Evolutionary conservation across 202 grass and related monocot species (phyloP).

Genomic region (Sporobolus alterniflorus): DNA sequence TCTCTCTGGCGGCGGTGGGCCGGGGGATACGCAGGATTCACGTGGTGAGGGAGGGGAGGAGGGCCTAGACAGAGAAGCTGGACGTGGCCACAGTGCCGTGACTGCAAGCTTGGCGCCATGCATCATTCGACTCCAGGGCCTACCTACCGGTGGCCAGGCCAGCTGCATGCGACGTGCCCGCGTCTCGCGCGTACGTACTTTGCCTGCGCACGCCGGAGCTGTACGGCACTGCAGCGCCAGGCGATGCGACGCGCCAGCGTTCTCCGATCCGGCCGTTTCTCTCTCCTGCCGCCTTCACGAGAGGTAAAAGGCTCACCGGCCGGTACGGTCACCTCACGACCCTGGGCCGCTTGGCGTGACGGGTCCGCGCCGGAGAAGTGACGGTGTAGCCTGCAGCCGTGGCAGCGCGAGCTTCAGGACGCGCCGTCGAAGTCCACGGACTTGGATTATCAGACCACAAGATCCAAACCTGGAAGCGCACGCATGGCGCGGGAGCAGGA

Average conservation of each 20-base stretch:
- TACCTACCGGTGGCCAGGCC: too few relatives aligned
- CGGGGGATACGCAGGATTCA: neutral
- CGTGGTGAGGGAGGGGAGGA: neutral
- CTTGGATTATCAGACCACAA: neutral
- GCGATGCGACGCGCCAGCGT: neutral
- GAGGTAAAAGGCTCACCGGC: neutral
- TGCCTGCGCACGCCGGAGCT: neutral
- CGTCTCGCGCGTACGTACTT: too few relatives aligned
- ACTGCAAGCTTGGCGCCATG: slow-evolving; percentile 17
- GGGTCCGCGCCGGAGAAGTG: neutral
- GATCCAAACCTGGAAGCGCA: too few relatives aligned
- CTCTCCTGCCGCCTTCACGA: neutral
- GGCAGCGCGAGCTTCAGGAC: neutral
- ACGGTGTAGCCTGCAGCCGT: neutral
- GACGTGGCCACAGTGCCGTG: slow-evolving; percentile 15
- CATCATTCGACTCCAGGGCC: neutral
- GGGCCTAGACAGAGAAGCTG: neutral
- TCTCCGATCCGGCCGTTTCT: neutral
- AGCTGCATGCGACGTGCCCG: slow-evolving; percentile 8
- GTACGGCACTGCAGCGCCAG: neutral
- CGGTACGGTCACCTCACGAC: neutral
- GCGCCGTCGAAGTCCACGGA: neutral
- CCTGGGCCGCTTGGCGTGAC: slow-evolving; percentile 5
- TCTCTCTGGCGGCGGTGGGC: neutral
- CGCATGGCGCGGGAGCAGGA: too few relatives aligned